Evolutionary conservation across 2,329 filamentous ascomycete species (phyloP).

Genomic region (Alternaria solani): DNA sequence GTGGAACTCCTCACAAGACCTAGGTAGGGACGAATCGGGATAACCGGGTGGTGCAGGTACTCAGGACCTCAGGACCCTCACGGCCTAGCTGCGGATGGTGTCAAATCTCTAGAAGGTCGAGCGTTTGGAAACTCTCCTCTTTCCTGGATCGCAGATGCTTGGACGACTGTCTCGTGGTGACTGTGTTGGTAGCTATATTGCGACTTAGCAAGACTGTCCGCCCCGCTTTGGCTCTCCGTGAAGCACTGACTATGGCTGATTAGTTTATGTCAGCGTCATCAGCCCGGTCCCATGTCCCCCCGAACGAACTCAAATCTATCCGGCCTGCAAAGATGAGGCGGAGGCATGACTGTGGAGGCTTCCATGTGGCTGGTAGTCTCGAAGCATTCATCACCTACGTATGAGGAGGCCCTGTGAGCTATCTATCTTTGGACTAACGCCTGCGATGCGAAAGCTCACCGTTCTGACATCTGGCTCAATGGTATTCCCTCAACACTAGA

Average conservation of each 20-base stretch:
- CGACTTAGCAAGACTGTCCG: slow-evolving; percentile 3
- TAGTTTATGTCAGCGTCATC: slow-evolving; percentile 12
- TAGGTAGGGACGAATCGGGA: neutral
- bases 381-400: neutral
- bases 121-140: too few species aligned
- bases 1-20: neutral
- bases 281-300: neutral
- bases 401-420: neutral
- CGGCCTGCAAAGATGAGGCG: neutral
- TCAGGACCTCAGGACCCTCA: neutral
- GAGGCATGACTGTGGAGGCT: neutral
- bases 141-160: neutral
- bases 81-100: neutral
- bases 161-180: neutral
- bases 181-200: slow-evolving; percentile 3
- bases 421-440: neutral
- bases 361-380: neutral
- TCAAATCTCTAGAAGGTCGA: neutral
- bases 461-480: neutral
- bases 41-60: neutral
- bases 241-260: slow-evolving; percentile 3
- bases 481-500: neutral
- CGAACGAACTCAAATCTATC: neutral
- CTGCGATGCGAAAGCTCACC: neutral
- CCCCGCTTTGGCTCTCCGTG: slow-evolving; percentile 10